Evolutionary conservation across 2,329 filamentous ascomycete species (phyloP), one percentile per base, ranked within the genome.

Genomic region (Cladosporium sp.): DNA sequence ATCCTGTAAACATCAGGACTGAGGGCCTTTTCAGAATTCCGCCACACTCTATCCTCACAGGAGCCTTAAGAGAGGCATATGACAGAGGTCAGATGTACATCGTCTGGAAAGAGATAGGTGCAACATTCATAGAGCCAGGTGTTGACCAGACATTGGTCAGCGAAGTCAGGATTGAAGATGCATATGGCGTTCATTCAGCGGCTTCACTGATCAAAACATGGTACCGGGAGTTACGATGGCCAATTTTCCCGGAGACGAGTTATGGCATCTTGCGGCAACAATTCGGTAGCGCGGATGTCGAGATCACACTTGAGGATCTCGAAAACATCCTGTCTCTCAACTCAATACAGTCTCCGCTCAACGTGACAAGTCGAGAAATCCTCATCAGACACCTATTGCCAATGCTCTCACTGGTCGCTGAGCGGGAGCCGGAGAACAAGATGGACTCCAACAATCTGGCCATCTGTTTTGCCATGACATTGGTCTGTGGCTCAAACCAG

Each of bases 11-110:
- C 60, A 70, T 82, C 54, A 72, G 67, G 17, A 76, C 73, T 0
- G 79, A 83, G 66, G 81, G 81, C 12, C 63, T 83, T 4, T 83
- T 83, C 63, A 73, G 81, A 10, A 76, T 83, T 6, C 78, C 79
- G 12, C 76, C 80, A 3, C 78, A 81, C 58, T 74, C 74, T 1
- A 75, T 76, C 25, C 68, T 81, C 12, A 71, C 78, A 42, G 77
- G 80, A 20, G 72, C 81, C 2, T 68, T 82, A 39, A 77, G 75
- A 56, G 80, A 83, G 59, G 79, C 80, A 5, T 83, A 83, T 58
- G 78, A 83, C 65, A 71, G 80, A 40, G 78, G 78, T 19, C 81
- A 83, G 61, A 76, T 77, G 59, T 81, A 77, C 63, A 79, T 81
- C 44, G 68, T 82, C 4, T 81, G 77, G 77, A 80, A 79, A 61